A percentile compares a stretch with the other conserved stretches of the same genome.
phyloP scores from a whole-genome alignment of 768 basidiomycete genomes.

The Lactarius hatsudake region DNA sequence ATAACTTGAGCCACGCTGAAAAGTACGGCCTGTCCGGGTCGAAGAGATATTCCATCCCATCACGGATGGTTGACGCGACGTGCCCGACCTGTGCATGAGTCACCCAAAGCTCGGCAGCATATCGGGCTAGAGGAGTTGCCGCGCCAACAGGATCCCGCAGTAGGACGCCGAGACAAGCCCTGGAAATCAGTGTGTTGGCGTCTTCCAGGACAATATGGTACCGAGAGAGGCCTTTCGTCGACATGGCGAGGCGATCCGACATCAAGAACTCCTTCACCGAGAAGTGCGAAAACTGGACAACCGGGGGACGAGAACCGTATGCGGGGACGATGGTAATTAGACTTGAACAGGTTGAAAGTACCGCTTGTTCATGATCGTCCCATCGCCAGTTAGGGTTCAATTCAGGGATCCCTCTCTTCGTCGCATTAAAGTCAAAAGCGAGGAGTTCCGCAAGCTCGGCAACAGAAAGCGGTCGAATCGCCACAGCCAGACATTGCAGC shows the following conservation, averaged over 20 bases:
- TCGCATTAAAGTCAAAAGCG: neutral
- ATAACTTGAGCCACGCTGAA: too few relatives aligned
- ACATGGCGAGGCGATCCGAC: neutral
- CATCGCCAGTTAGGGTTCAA: neutral
- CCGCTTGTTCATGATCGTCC: neutral
- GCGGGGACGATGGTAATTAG: neutral
- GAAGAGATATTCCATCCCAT: too few relatives aligned
- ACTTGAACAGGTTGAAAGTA: neutral
- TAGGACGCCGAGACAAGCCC: neutral
- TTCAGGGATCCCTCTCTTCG: neutral
- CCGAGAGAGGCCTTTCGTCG: neutral
- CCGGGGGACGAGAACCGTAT: neutral
- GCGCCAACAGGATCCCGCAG: neutral
- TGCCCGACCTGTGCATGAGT: neutral
- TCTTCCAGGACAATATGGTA: neutral
- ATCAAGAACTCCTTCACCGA: neutral
- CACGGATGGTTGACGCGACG: too few relatives aligned
- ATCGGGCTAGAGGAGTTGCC: neutral
- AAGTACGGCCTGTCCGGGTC: too few relatives aligned
- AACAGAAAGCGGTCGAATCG: too few relatives aligned
- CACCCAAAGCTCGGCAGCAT: neutral
- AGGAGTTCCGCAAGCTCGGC: neutral
- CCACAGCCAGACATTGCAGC: too few relatives aligned
- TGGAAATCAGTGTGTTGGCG: neutral
- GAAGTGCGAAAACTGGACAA: neutral